Conservation (phyloP, 1,139 yeast species). For the Blastobotrys serpentis region DNA sequence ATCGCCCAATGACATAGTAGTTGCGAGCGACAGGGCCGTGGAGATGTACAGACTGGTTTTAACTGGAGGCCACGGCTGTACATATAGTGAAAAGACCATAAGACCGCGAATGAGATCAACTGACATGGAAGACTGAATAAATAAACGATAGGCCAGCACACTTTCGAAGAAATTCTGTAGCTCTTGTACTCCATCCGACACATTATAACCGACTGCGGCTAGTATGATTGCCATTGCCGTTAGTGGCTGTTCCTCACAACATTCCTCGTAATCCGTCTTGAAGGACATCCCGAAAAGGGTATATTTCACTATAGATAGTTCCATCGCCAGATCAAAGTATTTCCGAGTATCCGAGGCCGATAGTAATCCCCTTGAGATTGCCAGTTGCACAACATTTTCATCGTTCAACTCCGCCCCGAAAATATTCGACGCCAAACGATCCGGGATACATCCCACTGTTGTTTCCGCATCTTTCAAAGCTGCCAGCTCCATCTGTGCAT, state of each 20-base stretch:
- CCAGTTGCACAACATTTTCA: slow-evolving; percentile 9
- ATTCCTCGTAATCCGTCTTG: not conserved
- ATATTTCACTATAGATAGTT: not conserved
- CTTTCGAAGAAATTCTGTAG: slow-evolving; percentile 6
- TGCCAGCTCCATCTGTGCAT: slow-evolving; percentile 4
- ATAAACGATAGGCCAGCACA: slow-evolving; percentile 1
- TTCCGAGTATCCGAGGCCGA: slow-evolving; percentile 4
- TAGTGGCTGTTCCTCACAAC: slow-evolving; percentile 2
- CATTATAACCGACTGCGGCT: not conserved
- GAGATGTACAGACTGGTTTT: slow-evolving; percentile 7
- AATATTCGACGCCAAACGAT: not conserved
- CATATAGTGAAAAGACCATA: not conserved
- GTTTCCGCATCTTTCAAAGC: not conserved
- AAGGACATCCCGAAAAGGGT: not conserved
- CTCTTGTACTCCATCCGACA: not conserved
- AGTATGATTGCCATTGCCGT: slow-evolving; percentile 4
- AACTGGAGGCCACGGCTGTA: slow-evolving; percentile 9
- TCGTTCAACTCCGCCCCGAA: not conserved
- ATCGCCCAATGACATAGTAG: slow-evolving; percentile 7
- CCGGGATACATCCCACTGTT: not conserved
- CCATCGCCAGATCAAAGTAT: slow-evolving; percentile 8
- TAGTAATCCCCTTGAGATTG: slow-evolving; percentile 4
- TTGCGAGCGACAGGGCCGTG: slow-evolving; percentile 6
- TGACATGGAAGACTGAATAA: slow-evolving; percentile 2
- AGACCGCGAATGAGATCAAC: slow-evolving; percentile 8